Conservation (phyloP, 306 rosid genomes). For the Nissolia schottii region DNA sequence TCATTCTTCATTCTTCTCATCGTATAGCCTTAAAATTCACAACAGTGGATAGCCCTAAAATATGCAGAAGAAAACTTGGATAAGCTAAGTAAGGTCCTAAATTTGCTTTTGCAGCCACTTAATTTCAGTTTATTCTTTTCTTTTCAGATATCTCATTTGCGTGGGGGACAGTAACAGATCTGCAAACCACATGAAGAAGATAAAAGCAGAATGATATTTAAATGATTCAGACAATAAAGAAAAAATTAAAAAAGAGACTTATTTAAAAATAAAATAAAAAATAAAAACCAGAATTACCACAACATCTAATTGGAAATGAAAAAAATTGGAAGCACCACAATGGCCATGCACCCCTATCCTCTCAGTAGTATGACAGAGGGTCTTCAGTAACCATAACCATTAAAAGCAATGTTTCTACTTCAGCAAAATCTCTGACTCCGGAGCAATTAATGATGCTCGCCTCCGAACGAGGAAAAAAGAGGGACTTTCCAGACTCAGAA, state of each 20-base stretch:
- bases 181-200: conserved; percentile 10
- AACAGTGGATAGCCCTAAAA: conserved; percentile 11
- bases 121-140: conserved; percentile 7
- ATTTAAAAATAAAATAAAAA: background rate
- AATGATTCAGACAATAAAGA: conserved; percentile 1
- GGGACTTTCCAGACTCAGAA: conserved; percentile 32
- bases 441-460: conserved; percentile 30
- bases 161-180: background rate
- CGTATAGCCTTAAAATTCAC: conserved; percentile 36
- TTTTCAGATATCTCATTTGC: background rate
- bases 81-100: conserved; percentile 17
- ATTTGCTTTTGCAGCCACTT: background rate
- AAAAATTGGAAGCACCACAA: conserved; percentile 4
- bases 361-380: background rate
- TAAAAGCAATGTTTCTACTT: conserved; percentile 16
- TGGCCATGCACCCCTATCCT: conserved; percentile 15
- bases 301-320: background rate
- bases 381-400: background rate
- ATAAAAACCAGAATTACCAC: background rate
- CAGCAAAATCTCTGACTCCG: background rate
- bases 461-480: conserved; percentile 15
- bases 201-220: background rate
- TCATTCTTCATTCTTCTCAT: conserved; percentile 55
- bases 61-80: background rate
- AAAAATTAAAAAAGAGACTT: background rate